Conservation (phyloP, 306 rosid genomes). For the Prunus padus region DNA sequence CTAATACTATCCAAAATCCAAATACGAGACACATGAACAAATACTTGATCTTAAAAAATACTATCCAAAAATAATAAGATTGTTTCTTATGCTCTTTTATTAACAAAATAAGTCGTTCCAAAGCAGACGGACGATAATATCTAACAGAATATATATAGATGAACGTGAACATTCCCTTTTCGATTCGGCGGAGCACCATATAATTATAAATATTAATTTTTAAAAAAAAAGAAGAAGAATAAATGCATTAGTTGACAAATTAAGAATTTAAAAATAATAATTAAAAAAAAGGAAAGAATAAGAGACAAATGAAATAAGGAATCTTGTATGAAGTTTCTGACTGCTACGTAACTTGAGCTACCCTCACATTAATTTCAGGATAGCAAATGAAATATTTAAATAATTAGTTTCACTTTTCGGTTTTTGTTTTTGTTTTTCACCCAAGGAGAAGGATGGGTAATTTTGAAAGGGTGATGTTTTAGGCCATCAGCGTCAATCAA, state of each 20-base stretch:
- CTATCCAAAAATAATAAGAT: too few species aligned
- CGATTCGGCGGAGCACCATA: slow-evolving; percentile 11
- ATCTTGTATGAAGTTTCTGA: slow-evolving; percentile 15
- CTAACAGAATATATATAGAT: background rate
- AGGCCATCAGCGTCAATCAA: slow-evolving; percentile 39
- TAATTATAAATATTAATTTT: background rate
- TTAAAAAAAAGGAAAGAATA: background rate
- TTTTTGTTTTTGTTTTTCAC: background rate
- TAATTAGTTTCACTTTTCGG: background rate
- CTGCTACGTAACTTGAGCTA: background rate
- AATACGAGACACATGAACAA: too few species aligned
- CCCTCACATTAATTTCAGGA: too few species aligned
- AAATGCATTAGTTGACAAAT: background rate
- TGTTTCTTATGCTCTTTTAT: too few species aligned
- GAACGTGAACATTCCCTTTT: background rate
- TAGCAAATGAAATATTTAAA: background rate
- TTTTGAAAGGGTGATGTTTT: slow-evolving; percentile 14
- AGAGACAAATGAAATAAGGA: slow-evolving; percentile 15
- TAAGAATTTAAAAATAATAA: too few species aligned
- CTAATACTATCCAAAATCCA: too few species aligned
- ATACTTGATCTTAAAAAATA: too few species aligned
- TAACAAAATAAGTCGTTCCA: too few species aligned
- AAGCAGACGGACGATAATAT: background rate
- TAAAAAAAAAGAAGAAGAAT: background rate
- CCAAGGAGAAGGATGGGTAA: background rate